A percentile compares a stretch with the other conserved stretches of the same genome.
Evolutionary conservation across 2,329 filamentous ascomycete genomes (phyloP).

Genomic region (Phaeomoniella chlamydospora): DNA sequence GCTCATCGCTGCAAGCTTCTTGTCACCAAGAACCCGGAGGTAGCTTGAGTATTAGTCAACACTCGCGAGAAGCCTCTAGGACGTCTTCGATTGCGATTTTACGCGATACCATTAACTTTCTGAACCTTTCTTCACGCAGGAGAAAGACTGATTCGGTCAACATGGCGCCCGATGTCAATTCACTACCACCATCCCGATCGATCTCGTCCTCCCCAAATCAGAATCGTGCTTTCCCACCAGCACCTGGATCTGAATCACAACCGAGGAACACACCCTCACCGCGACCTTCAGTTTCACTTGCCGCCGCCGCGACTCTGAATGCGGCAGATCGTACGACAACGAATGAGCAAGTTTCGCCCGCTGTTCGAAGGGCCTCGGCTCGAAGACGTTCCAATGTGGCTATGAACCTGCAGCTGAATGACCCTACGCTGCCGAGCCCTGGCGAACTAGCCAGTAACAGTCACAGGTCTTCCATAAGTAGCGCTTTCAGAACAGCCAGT

Average conservation of each 20-base stretch:
- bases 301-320: slow-evolving; percentile 65
- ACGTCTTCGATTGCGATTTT: too few species aligned
- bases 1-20: too few species aligned
- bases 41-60: too few species aligned
- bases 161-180: slow-evolving; percentile 65
- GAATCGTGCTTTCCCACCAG: slow-evolving; percentile 14
- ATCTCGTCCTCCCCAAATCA: slow-evolving; percentile 22
- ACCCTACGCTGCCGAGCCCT: slow-evolving; percentile 18
- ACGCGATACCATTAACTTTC: too few species aligned
- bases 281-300: slow-evolving; percentile 54
- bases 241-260: slow-evolving; percentile 18
- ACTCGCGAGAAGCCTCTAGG: too few species aligned
- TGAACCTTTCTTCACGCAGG: too few species aligned
- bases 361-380: slow-evolving; percentile 18
- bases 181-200: slow-evolving; percentile 44
- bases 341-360: slow-evolving; percentile 18
- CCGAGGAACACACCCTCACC: slow-evolving; percentile 27
- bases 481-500: slow-evolving; percentile 25
- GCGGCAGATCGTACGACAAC: slow-evolving; percentile 43
- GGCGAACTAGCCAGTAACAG: slow-evolving; percentile 23
- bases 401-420: slow-evolving; percentile 23
- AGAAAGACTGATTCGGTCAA: slow-evolving; percentile 4
- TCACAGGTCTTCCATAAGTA: slow-evolving; percentile 21
- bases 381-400: slow-evolving; percentile 26
- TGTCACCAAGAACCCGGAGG: too few species aligned